Evolutionary conservation across 2,329 filamentous ascomycete species (phyloP), one percentile per base, ranked within the genome.

Genomic region (Colletotrichum incanum): DNA sequence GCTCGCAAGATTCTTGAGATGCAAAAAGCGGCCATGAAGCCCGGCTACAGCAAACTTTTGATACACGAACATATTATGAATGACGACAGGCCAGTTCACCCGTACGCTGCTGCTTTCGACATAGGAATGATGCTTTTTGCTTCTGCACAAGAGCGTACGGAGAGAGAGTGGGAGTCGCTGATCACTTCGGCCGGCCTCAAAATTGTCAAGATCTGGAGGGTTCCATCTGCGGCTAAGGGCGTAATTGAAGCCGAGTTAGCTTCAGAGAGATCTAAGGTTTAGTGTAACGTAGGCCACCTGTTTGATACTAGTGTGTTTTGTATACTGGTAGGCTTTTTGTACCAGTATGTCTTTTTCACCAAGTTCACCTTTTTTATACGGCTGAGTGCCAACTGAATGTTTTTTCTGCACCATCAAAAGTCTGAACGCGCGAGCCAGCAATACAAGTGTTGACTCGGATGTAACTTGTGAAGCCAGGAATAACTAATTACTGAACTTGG

Each of bases 1-100:
- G 78, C 78, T 4, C 71, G 80, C 23, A 76, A 77, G 61, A 86
- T 88, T 55, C 78, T 85, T 41, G 81, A 79, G 50, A 82, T 80
- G 1, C 77, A 88, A 45, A 76, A 84, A 0, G 82, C 84, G 1
- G 81, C 83, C 47, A 73, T 89, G 74, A 82, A 85, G 73, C 80
- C 85, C 1, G 82, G 88, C 1, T 47, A 70, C 58, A 80, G 82
- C 37, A 78, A 77, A n/a, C 76, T 84, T 1, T 71, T 85, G 16
- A 73, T 84, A 41, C 78, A 82, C 61, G 83, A 84, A 66, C 80
- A 80, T 62, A 79, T 84, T 20, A 79, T 81, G 45, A 79, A 79
- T 62, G 80, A 80, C 23, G 74, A 75, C 26, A 77, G 78, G 18
- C 74, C 28, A n/a, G n/a, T n/a, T n/a, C 62, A 70, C 18, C 67